Conservation (phyloP, 1,284 basidiomycete species). For the Microstroma glucosiphilum region DNA sequence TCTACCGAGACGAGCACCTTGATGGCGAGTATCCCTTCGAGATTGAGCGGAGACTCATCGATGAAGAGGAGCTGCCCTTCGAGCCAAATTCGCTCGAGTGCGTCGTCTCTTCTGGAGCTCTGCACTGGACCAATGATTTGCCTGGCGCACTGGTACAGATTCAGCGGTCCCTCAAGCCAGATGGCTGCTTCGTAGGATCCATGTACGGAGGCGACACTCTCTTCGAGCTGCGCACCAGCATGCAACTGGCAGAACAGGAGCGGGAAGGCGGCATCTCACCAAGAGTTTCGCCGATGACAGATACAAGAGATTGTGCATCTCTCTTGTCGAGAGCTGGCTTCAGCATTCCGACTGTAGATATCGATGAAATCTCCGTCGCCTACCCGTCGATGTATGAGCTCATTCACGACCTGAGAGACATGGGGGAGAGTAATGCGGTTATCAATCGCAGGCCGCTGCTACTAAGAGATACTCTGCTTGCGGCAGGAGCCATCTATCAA, state of each 20-base stretch:
- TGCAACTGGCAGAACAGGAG: conserved; percentile 91
- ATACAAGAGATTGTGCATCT: conserved; percentile 64
- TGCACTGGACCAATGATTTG: conserved; percentile 98
- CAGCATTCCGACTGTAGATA: conserved; percentile 86
- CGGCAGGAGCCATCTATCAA: conserved; percentile 87
- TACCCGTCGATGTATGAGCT: conserved; percentile 97
- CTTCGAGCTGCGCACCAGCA: conserved; percentile 81
- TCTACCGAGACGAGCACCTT: conserved; percentile 32
- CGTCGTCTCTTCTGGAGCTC: conserved; percentile 78
- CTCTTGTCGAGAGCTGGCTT: conserved; percentile 82
- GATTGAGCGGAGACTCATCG: conserved; percentile 40
- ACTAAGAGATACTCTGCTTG: conserved; percentile 77
- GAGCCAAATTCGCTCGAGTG: conserved; percentile 76
- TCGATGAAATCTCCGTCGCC: conserved; percentile 81
- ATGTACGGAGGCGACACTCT: conserved; percentile 94
- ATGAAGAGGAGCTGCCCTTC: conserved; percentile 54
- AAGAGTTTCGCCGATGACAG: conserved; percentile 93
- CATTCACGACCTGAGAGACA: conserved; percentile 81
- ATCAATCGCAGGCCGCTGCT: conserved; percentile 62
- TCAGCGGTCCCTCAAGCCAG: conserved; percentile 74
- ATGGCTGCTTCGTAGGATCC: conserved; percentile 89
- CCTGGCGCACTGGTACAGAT: conserved; percentile 89
- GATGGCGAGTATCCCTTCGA: conserved; percentile 31
- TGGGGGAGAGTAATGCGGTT: conserved; percentile 94
- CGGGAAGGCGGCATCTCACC: conserved; percentile 92